Evolutionary conservation across 2,329 filamentous ascomycete genomes (phyloP).

Genomic region (Kalmusia sp.): DNA sequence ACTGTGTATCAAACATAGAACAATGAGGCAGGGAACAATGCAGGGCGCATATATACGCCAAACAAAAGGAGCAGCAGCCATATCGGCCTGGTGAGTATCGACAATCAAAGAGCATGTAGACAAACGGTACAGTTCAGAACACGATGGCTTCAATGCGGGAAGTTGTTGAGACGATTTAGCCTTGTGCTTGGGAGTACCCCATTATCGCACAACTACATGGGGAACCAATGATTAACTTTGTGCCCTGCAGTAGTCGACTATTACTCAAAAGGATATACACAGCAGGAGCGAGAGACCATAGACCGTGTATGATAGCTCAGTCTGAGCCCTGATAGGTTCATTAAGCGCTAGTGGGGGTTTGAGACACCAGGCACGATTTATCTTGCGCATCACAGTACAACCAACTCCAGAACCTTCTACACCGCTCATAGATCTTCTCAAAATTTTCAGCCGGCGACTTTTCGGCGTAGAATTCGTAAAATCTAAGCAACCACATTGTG

Average conservation of each 20-base stretch:
- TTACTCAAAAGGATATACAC: background rate
- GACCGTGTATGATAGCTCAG: background rate
- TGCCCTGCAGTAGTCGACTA: too few relatives aligned
- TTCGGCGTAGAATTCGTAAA: too few relatives aligned
- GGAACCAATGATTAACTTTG: constrained; percentile 1
- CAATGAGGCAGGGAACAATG: background rate
- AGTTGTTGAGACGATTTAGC: background rate
- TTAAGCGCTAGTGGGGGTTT: constrained; percentile 9
- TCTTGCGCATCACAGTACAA: background rate
- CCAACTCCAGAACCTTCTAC: background rate
- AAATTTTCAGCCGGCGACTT: background rate
- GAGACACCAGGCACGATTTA: constrained; percentile 10
- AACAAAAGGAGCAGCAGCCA: background rate
- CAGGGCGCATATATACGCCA: background rate
- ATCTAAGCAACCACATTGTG: background rate
- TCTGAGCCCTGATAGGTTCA: background rate
- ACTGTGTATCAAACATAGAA: background rate
- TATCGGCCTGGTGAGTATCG: background rate
- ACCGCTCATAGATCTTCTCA: background rate
- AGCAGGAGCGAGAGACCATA: background rate
- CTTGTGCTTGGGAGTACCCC: background rate
- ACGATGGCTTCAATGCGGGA: background rate
- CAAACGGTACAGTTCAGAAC: background rate
- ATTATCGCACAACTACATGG: background rate
- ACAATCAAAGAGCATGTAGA: background rate